Evolutionary conservation across 2,329 filamentous ascomycete species (phyloP).

Genomic region (Paecilomyces fulvus): DNA sequence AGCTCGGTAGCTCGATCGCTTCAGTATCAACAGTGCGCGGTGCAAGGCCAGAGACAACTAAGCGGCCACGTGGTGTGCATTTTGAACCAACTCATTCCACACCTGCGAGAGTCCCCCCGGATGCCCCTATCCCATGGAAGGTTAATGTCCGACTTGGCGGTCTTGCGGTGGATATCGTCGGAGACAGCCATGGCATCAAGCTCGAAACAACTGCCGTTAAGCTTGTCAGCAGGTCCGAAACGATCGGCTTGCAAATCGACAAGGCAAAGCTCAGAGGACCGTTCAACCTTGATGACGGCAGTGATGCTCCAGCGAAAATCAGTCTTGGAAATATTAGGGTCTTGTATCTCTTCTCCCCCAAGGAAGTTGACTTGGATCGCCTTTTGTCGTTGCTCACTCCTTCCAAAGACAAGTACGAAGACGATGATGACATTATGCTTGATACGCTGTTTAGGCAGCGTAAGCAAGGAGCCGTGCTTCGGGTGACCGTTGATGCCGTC

Average conservation of each 20-base stretch:
- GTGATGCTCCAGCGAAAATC: conserved; percentile 50
- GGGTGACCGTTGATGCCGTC: conserved; percentile 57
- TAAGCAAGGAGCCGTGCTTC: conserved; percentile 74
- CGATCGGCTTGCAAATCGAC: conserved; percentile 64
- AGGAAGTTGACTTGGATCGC: conserved; percentile 70
- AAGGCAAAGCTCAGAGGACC: conserved; percentile 69
- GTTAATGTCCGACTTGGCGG: conserved; percentile 70
- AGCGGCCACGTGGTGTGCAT: conserved; percentile 44
- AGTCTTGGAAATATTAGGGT: conserved; percentile 59
- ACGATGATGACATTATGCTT: conserved; percentile 87
- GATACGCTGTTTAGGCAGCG: conserved; percentile 83
- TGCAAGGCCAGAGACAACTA: conserved; percentile 20
- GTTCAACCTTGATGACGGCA: conserved; percentile 42
- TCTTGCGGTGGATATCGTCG: conserved; percentile 64
- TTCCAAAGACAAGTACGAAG: conserved; percentile 80
- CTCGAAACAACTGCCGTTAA: conserved; percentile 77
- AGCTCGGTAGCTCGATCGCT: conserved; percentile 75
- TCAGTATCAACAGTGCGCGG: conserved; percentile 54
- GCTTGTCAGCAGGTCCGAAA: conserved; percentile 64
- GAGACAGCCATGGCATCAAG: conserved; percentile 64
- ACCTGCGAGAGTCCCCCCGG: conserved; percentile 10
- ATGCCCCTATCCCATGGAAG: conserved; percentile 43
- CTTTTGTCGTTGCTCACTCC: conserved; percentile 82
- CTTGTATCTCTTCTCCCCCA: conserved; percentile 64
- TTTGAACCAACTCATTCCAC: conserved; percentile 44